A percentile compares a stretch with the other conserved stretches of the same genome.
Evolutionary conservation across 1,139 yeast species (phyloP).

Genomic region (Sugiyamaella sp.): DNA sequence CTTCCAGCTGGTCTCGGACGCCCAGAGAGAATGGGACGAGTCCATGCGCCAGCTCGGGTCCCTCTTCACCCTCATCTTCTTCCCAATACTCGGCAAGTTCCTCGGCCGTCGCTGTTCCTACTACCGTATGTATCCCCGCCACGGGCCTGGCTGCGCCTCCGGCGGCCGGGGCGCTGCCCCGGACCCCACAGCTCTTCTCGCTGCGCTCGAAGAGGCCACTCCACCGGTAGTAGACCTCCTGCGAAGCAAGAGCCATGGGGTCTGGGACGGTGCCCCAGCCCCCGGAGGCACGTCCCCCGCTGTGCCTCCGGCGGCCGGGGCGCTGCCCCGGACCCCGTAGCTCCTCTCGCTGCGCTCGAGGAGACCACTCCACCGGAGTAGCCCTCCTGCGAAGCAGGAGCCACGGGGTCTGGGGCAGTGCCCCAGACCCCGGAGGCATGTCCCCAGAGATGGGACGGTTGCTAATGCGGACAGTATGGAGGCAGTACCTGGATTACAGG

Average conservation of each 20-base stretch:
- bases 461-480: not conserved
- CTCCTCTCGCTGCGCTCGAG: not conserved
- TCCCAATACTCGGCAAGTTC: conserved; percentile 72
- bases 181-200: conserved; percentile 6
- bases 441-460: not conserved
- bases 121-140: conserved; percentile 33
- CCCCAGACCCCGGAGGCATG: not conserved
- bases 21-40: conserved; percentile 83
- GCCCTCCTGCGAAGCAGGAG: not conserved
- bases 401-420: not conserved
- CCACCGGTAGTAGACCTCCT: not conserved
- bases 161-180: conserved; percentile 7
- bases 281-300: not conserved
- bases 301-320: not conserved
- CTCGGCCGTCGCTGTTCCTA: conserved; percentile 67
- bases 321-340: not conserved
- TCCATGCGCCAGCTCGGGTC: conserved; percentile 63
- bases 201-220: conserved; percentile 8
- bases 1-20: conserved; percentile 41
- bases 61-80: conserved; percentile 58
- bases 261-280: not conserved
- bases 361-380: not conserved
- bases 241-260: not conserved
- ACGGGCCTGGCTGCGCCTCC: conserved; percentile 1
- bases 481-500: not conserved